Conservation (phyloP, 805 yeast genomes). For the Vanderwaltozyma tropicalis region DNA sequence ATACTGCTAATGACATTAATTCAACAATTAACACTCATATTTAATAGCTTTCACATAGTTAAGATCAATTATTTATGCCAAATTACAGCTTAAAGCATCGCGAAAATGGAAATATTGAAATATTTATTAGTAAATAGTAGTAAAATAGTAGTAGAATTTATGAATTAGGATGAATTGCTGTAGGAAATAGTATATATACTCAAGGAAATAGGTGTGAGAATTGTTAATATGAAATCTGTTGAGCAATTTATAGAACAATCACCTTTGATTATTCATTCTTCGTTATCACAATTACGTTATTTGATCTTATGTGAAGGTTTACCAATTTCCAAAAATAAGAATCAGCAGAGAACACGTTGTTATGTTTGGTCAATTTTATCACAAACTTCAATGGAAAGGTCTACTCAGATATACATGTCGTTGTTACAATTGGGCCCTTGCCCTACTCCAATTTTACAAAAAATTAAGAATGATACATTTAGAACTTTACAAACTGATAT, state of each 20-base stretch:
- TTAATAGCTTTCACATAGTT: too few species aligned
- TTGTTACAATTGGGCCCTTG: conserved; percentile 50
- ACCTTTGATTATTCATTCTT: conserved; percentile 19
- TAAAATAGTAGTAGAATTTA: too few species aligned
- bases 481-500: conserved; percentile 72
- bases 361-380: conserved; percentile 76
- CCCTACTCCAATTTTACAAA: conserved; percentile 39
- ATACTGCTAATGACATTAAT: neutral
- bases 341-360: conserved; percentile 32
- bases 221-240: conserved; percentile 7
- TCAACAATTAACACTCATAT: too few species aligned
- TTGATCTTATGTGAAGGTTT: conserved; percentile 16
- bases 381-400: conserved; percentile 45
- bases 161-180: too few species aligned
- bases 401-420: conserved; percentile 44
- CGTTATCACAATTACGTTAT: conserved; percentile 21
- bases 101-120: neutral
- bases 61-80: neutral
- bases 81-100: too few species aligned
- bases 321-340: conserved; percentile 6
- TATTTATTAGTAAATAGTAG: neutral
- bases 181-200: too few species aligned
- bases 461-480: conserved; percentile 78
- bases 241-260: conserved; percentile 17
- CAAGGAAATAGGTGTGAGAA: too few species aligned